Base-by-base conservation (phyloP, 1,139 yeast genomes). In the Keqinozyma sinolaborantium region DNA sequence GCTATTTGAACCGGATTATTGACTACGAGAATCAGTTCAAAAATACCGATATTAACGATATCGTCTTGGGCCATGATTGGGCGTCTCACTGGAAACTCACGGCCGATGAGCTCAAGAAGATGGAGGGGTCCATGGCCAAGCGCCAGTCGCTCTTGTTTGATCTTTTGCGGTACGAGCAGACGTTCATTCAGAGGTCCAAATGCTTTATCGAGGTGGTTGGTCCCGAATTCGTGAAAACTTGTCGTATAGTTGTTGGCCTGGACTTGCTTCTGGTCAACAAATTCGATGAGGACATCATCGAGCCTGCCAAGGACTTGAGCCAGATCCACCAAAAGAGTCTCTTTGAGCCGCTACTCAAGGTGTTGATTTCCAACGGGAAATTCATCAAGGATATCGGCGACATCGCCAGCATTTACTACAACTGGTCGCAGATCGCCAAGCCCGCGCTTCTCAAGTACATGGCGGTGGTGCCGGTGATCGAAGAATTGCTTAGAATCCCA, bases 141-240 rank as follows among this genome's bases (percentile, higher is more conserved):
- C 69, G 81, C 24, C 95, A 87, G 51, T 82, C 86, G 32, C 78
- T 81, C 30, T 73, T 86, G 4, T 90, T 83, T 54, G 95, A 87
- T 50, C 59, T 86, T 29, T 74, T 87, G 23, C 69, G 81, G 35
- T 75, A 80, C 32, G 95, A 86, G 42, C 88, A 83, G 44, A 73
- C 78, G n/a, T 83, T 83, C 36, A 71, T 85, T 18, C 78, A 76
- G 34, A 72, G 87, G 48, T 81, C 90, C 3, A 68, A 70, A 41
- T 77, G 84, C 5, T 81, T 85, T 37, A 66, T 83, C 3, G 74
- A 76, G 20, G 36, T 50, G 9, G 73, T 65, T 4, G 73, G 65
- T 0, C 75, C 74, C 0, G 68, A 57, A 34, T 68, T 69, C 33
- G 49, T 67, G 16, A 59, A 44, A 66, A 79, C 44, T 58, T 79